Percentiles rank a stretch among this genome's conserved stretches.
Conservation (phyloP, 768 basidiomycete species). For the Fomitopsis serialis region DNA sequence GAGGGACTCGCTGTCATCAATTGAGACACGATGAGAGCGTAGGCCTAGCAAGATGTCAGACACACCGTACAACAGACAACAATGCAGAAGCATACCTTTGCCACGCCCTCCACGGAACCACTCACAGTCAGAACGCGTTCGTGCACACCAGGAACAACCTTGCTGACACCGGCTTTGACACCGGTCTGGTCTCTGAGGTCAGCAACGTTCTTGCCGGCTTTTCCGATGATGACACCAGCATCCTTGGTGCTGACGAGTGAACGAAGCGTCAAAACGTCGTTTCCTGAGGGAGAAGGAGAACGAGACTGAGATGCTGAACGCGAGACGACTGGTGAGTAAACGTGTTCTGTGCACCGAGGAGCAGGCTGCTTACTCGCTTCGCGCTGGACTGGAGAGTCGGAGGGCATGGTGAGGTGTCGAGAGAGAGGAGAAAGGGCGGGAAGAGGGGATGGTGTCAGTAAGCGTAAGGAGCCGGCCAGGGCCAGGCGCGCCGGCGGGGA, state of each 20-base stretch:
- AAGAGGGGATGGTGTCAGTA: conserved; percentile 20
- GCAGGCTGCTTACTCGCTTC: conserved; percentile 42
- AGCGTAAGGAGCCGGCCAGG: conserved; percentile 12
- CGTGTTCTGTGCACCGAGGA: conserved; percentile 9
- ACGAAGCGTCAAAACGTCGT: conserved; percentile 82
- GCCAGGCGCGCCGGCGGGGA: conserved; percentile 6
- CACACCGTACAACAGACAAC: background rate
- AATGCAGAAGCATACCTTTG: conserved; percentile 54
- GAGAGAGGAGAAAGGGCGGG: conserved; percentile 28
- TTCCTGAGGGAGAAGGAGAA: conserved; percentile 64
- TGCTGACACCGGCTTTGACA: conserved; percentile 98
- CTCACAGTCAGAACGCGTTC: conserved; percentile 95
- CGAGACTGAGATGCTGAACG: conserved; percentile 60
- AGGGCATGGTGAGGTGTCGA: conserved; percentile 45
- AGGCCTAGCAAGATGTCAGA: conserved; percentile 54
- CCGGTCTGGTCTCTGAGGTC: conserved; percentile 93
- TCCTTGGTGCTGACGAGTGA: conserved; percentile 97
- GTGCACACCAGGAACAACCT: conserved; percentile 95
- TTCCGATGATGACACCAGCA: conserved; percentile 95
- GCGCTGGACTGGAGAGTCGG: conserved; percentile 52
- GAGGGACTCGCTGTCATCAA: conserved; percentile 80
- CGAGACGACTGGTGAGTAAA: conserved; percentile 14
- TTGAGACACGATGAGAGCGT: conserved; percentile 89
- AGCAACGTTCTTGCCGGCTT: conserved; percentile 95
- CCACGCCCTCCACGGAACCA: conserved; percentile 88